A percentile compares a stretch with the other conserved stretches of the same genome.
Conservation (phyloP, 1,284 basidiomycete genomes). For the Agaricales sp. region DNA sequence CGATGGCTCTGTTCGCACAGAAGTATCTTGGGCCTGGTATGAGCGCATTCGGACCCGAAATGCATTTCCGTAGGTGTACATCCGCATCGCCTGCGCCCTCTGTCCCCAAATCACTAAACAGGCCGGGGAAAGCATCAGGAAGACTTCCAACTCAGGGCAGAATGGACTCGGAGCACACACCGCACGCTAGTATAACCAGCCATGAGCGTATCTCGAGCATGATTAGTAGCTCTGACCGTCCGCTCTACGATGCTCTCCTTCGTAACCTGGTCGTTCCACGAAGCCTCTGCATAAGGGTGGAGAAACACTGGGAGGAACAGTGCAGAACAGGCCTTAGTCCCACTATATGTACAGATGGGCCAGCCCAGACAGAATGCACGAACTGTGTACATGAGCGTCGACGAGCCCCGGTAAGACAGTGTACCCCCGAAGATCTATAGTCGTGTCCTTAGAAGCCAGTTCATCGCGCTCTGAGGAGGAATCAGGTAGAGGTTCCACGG, state of each 20-base stretch:
- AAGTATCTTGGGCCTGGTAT: slow-evolving; percentile 59
- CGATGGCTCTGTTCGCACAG: slow-evolving; percentile 50
- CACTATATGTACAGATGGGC: background rate
- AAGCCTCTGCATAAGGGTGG: slow-evolving; percentile 48
- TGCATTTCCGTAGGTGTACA: slow-evolving; percentile 45
- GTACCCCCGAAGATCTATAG: slow-evolving; percentile 37
- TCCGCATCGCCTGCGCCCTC: slow-evolving; percentile 59
- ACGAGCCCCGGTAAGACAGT: slow-evolving; percentile 56
- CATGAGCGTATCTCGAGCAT: slow-evolving; percentile 48
- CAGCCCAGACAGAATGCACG: slow-evolving; percentile 15
- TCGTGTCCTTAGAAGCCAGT: slow-evolving; percentile 12
- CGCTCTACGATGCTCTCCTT: slow-evolving; percentile 45
- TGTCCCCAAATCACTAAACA: slow-evolving; percentile 47
- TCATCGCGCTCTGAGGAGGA: slow-evolving; percentile 7
- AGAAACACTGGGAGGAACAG: slow-evolving; percentile 38
- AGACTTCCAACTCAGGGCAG: background rate
- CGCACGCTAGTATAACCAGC: slow-evolving; percentile 61
- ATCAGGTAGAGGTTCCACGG: slow-evolving; percentile 16
- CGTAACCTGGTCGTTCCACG: slow-evolving; percentile 55
- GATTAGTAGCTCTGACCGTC: slow-evolving; percentile 48
- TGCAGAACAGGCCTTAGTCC: slow-evolving; percentile 4
- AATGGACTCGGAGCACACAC: slow-evolving; percentile 20
- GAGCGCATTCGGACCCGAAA: slow-evolving; percentile 38
- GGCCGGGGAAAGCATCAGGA: background rate
- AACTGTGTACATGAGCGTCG: slow-evolving; percentile 59